These are phyloP conservation scores for Blastomyces percursus DNA, from an alignment of 2,329 filamentous ascomycete species.

Conservation along the genomic window DNA sequence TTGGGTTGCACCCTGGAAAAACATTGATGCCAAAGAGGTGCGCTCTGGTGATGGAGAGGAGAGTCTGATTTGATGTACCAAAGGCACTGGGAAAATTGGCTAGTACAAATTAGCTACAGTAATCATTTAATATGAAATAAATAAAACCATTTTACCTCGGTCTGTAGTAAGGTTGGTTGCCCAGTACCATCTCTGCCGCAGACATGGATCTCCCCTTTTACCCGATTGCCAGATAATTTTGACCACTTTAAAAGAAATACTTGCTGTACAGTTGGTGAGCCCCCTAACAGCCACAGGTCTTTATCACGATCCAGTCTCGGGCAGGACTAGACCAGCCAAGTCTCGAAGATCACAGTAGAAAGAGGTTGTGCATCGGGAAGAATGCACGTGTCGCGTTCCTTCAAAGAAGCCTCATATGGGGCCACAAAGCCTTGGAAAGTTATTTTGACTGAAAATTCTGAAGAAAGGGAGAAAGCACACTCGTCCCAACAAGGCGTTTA, in stretches of 20 bases:
- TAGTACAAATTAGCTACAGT: too few species aligned
- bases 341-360: not conserved
- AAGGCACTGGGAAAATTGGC: not conserved
- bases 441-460: not conserved
- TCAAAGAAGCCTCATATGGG: not conserved
- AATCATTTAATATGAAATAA: too few species aligned
- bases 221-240: not conserved
- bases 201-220: not conserved
- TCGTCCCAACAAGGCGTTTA: not conserved
- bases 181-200: not conserved
- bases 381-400: not conserved
- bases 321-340: not conserved
- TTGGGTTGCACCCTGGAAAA: not conserved
- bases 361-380: not conserved
- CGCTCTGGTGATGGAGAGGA: not conserved
- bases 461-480: not conserved
- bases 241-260: not conserved
- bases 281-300: not conserved
- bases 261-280: not conserved
- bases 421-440: not conserved
- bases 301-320: not conserved
- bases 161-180: not conserved
- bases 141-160: not conserved
- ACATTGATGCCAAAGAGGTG: not conserved
- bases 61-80: not conserved